These are phyloP conservation scores for Tetrapisispora fleetii DNA, from an alignment of 805 yeast species.

Conservation along the genomic window DNA sequence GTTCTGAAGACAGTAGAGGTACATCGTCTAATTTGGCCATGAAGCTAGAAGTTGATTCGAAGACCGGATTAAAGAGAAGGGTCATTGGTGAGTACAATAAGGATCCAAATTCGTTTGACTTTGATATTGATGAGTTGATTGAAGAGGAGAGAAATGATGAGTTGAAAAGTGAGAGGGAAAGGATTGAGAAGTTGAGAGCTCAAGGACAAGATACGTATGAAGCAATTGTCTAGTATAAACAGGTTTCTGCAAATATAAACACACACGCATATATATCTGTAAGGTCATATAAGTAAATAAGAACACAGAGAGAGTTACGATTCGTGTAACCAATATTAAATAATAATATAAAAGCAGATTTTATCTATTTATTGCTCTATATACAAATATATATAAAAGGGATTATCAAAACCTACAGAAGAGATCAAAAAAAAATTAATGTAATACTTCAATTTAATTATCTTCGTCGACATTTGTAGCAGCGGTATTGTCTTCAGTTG, in stretches of 20 bases:
- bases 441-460: neutral
- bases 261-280: neutral
- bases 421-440: too few relatives aligned
- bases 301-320: neutral
- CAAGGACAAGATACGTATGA: slow-evolving; percentile 17
- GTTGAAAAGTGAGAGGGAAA: slow-evolving; percentile 9
- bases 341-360: too few relatives aligned
- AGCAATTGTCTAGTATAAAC: slow-evolving; percentile 14
- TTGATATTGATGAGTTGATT: slow-evolving; percentile 39
- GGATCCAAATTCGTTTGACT: slow-evolving; percentile 39
- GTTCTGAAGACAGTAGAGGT: slow-evolving; percentile 1
- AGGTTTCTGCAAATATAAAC: too few relatives aligned
- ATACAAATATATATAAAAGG: neutral
- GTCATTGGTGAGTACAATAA: slow-evolving; percentile 20
- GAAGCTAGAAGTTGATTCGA: slow-evolving; percentile 18
- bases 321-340: too few relatives aligned
- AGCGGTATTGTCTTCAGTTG: slow-evolving; percentile 4
- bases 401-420: neutral
- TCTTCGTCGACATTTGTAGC: neutral
- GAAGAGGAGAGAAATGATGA: slow-evolving; percentile 27
- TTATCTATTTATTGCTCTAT: too few relatives aligned
- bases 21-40: slow-evolving; percentile 3
- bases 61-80: slow-evolving; percentile 25
- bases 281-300: neutral
- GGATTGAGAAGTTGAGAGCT: slow-evolving; percentile 15